Percentiles rank a stretch among this genome's conserved stretches.
Evolutionary conservation across 129 eudicot genomes (phyloP).

Genomic region (Artemisia tridentata): DNA sequence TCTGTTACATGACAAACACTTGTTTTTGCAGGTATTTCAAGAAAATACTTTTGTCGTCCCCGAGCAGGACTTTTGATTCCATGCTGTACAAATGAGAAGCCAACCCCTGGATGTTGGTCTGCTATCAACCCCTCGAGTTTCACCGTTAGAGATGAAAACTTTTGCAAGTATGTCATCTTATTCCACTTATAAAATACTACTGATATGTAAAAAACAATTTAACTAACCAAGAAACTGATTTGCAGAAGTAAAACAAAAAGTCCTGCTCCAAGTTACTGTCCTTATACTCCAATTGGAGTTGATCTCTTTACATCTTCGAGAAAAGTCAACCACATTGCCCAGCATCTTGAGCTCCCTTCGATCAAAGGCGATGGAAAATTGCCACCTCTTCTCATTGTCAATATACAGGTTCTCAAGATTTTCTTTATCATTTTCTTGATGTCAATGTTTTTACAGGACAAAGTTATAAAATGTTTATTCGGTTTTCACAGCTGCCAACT

Average conservation of each 20-base stretch:
- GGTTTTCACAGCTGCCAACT: constrained; percentile 62
- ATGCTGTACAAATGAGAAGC: constrained; percentile 48
- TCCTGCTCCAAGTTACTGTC: constrained; percentile 62
- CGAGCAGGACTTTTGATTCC: constrained; percentile 70
- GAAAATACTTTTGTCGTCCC: constrained; percentile 51
- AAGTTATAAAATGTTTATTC: neutral
- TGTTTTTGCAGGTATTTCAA: constrained; percentile 46
- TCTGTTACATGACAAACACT: neutral
- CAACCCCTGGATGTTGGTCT: constrained; percentile 66
- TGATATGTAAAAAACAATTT: neutral
- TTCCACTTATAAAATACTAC: neutral
- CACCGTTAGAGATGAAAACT: constrained; percentile 64
- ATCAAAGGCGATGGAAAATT: constrained; percentile 41
- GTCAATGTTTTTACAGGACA: neutral
- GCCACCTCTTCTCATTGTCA: constrained; percentile 68
- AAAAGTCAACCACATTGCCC: constrained; percentile 86
- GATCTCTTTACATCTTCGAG: constrained; percentile 58
- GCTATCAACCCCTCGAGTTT: constrained; percentile 67
- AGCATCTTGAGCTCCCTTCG: constrained; percentile 77
- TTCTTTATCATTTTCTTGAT: neutral
- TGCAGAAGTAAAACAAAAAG: constrained; percentile 76
- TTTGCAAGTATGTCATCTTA: constrained; percentile 45
- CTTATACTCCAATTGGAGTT: constrained; percentile 77
- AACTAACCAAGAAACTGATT: constrained; percentile 10
- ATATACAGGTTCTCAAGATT: constrained; percentile 55